phyloP scores from a whole-genome alignment of 257 asterid species.

The Thymus mandschuricus region DNA sequence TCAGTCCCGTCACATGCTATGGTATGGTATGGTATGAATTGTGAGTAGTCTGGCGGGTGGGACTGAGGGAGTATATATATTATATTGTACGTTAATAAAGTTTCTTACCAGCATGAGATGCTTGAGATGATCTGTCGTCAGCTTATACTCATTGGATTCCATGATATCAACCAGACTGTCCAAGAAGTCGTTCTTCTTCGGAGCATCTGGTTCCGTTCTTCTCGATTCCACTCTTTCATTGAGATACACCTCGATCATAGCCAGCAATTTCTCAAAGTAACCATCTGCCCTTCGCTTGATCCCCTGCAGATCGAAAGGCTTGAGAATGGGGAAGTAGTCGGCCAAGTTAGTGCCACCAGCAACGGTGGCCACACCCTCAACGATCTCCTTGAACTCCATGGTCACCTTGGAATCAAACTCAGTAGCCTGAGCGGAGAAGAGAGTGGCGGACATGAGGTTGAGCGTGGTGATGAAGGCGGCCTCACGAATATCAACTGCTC shows the following conservation, averaged over 20 bases:
- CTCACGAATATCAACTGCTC: background rate
- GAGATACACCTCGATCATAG: background rate
- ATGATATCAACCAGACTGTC: constrained; percentile 33
- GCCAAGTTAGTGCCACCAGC: too few relatives aligned
- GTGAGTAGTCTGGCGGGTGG: too few relatives aligned
- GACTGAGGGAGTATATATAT: too few relatives aligned
- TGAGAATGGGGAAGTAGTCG: too few relatives aligned
- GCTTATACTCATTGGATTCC: constrained; percentile 8
- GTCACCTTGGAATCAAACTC: background rate
- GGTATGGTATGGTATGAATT: too few relatives aligned
- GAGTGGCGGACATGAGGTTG: background rate
- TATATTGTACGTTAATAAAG: too few relatives aligned
- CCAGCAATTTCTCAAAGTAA: constrained; percentile 27
- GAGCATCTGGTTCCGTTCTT: background rate
- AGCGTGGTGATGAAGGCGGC: background rate
- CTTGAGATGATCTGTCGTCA: constrained; percentile 16
- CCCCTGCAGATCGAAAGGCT: constrained; percentile 27
- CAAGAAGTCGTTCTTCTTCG: background rate
- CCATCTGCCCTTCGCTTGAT: constrained; percentile 24
- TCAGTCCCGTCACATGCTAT: too few relatives aligned
- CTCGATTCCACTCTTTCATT: background rate
- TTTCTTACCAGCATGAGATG: constrained; percentile 28
- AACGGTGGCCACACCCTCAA: background rate
- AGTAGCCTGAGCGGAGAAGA: background rate
- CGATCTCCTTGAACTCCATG: background rate